A percentile compares a stretch with the other conserved stretches of the same genome.
Evolutionary conservation across 257 asterid species (phyloP).

Genomic region (Echites panduratus): DNA sequence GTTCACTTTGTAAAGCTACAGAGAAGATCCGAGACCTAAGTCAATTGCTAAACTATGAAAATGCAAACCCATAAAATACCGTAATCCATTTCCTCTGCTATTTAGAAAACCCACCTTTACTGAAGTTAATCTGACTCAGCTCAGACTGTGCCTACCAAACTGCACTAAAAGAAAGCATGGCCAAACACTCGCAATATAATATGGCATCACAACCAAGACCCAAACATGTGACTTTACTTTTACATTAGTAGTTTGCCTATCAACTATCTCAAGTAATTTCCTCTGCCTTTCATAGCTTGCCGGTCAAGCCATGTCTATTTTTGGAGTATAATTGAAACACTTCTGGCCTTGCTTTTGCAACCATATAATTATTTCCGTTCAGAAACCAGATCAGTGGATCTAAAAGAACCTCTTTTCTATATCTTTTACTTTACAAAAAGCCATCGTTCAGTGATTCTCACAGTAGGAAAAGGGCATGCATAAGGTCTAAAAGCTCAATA

Average conservation of each 20-base stretch:
- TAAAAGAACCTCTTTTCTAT: neutral
- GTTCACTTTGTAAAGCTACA: slow-evolving; percentile 8
- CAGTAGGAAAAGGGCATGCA: neutral
- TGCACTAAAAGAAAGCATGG: no score
- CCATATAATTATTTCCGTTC: slow-evolving; percentile 1
- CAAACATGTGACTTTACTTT: no score
- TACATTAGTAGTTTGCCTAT: no score
- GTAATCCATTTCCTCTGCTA: neutral
- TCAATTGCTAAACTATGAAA: slow-evolving; percentile 13
- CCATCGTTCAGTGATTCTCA: neutral
- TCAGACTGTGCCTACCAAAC: no score
- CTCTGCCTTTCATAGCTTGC: neutral
- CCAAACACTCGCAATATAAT: no score
- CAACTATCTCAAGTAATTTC: neutral
- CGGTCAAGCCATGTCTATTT: neutral
- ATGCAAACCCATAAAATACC: neutral
- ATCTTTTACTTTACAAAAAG: neutral
- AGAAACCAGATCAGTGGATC: neutral
- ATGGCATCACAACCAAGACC: no score
- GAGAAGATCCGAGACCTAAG: slow-evolving; percentile 17
- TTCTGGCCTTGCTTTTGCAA: neutral
- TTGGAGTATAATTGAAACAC: neutral
- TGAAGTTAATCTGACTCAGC: neutral
- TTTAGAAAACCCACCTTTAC: no score
- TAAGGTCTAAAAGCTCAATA: neutral